Evolutionary conservation across 805 yeast species (phyloP).

Genomic region (Candida gorgasii): DNA sequence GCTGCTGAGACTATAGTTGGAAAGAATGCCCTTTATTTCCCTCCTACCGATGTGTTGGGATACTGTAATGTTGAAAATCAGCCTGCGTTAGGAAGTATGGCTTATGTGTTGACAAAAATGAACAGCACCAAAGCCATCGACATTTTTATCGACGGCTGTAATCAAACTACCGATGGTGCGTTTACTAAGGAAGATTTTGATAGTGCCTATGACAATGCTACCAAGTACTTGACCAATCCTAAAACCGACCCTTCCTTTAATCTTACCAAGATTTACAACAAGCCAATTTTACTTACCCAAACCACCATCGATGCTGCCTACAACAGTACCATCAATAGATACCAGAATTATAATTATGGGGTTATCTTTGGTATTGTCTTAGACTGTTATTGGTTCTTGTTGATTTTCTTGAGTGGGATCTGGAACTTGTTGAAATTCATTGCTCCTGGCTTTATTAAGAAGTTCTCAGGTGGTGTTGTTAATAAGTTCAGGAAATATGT

Average conservation of each 20-base stretch:
- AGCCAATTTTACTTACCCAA: constrained; percentile 36
- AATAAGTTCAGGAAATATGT: constrained; percentile 26
- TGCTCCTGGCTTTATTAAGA: constrained; percentile 26
- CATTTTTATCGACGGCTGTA: constrained; percentile 21
- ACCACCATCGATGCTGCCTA: constrained; percentile 27
- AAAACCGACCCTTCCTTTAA: constrained; percentile 29
- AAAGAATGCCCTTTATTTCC: constrained; percentile 27
- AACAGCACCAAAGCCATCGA: constrained; percentile 21
- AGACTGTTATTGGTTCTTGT: constrained; percentile 31
- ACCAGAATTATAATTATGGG: constrained; percentile 39
- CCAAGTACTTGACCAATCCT: constrained; percentile 37
- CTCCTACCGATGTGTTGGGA: constrained; percentile 25
- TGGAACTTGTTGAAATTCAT: constrained; percentile 25
- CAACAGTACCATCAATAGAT: constrained; percentile 30
- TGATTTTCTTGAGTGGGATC: constrained; percentile 33
- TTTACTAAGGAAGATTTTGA: constrained; percentile 33
- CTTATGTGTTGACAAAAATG: constrained; percentile 30
- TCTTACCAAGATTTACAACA: constrained; percentile 25
- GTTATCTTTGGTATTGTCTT: constrained; percentile 33
- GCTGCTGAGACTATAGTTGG: constrained; percentile 27
- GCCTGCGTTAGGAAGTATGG: constrained; percentile 41
- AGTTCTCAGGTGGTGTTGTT: constrained; percentile 26
- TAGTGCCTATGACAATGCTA: constrained; percentile 43
- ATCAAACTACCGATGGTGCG: constrained; percentile 22
- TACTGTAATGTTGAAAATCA: constrained; percentile 36